Evolutionary conservation across 495 filamentous ascomycete genomes (phyloP).

Genomic region (Penicillium bialowiezense): DNA sequence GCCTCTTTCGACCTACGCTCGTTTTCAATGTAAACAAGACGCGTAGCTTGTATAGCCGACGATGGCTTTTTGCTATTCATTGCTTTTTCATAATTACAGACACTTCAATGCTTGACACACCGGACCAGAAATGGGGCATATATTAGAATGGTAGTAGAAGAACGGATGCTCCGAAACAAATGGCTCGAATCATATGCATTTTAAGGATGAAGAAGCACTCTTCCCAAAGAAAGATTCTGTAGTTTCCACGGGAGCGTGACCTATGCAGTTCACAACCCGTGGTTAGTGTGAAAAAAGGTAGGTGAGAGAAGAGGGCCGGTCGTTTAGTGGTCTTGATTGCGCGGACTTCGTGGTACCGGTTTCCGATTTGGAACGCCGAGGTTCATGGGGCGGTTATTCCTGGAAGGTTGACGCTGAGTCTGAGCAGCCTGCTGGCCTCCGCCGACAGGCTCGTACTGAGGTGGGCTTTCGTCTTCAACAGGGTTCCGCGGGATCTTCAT

Average conservation of each 20-base stretch:
- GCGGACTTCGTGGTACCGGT: slow-evolving; percentile 36
- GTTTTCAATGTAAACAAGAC: neutral
- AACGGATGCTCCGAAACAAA: too few species aligned
- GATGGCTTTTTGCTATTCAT: too few species aligned
- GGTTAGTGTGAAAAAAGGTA: neutral
- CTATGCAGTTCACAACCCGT: neutral
- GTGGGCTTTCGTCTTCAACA: slow-evolving; percentile 35
- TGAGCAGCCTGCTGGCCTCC: slow-evolving; percentile 13
- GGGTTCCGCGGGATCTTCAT: slow-evolving; percentile 33
- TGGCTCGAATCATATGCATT: too few species aligned
- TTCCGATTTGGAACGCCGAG: slow-evolving; percentile 42
- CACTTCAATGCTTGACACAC: too few species aligned
- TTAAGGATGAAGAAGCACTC: too few species aligned
- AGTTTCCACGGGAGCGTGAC: neutral
- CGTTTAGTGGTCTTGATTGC: neutral
- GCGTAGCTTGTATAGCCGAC: neutral
- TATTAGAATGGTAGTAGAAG: too few species aligned
- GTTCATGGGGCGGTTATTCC: slow-evolving; percentile 31
- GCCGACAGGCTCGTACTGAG: slow-evolving; percentile 36
- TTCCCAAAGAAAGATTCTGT: neutral
- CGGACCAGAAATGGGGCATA: too few species aligned
- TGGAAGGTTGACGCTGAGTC: slow-evolving; percentile 19
- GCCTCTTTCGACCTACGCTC: neutral
- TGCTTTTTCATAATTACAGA: too few species aligned
- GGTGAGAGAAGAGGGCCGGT: neutral